Conservation (phyloP, 306 rosid species). For the Prinsepia uniflora region DNA sequence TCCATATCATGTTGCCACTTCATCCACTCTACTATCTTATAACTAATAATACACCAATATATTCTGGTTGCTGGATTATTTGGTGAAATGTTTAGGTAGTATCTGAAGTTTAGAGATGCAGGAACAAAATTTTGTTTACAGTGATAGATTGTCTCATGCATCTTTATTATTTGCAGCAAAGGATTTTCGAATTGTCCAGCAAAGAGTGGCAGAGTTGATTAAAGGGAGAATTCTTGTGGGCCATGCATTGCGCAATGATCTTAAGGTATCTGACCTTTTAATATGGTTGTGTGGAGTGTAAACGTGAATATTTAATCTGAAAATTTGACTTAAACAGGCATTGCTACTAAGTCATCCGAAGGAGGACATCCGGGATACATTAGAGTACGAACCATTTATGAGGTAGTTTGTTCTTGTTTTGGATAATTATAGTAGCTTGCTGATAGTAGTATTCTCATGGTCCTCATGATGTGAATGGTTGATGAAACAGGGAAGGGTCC, state of each 20-base stretch:
- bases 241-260: conserved; percentile 86
- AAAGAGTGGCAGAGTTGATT: conserved; percentile 73
- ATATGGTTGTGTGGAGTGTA: background rate
- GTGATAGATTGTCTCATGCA: conserved; percentile 4
- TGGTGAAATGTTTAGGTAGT: background rate
- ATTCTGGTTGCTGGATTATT: background rate
- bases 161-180: conserved; percentile 48
- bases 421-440: background rate
- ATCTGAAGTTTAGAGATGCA: background rate
- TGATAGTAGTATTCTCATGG: background rate
- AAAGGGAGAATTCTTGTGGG: conserved; percentile 86
- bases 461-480: conserved; percentile 29
- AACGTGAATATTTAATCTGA: conserved; percentile 4
- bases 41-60: background rate
- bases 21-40: background rate
- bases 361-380: conserved; percentile 73
- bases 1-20: background rate
- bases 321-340: conserved; percentile 43
- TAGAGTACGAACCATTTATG: conserved; percentile 70
- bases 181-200: conserved; percentile 72
- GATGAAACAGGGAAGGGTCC: conserved; percentile 46
- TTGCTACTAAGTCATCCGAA: conserved; percentile 87
- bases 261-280: conserved; percentile 53
- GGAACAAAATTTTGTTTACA: background rate
- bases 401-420: conserved; percentile 31